Conservation (phyloP, 2,329 filamentous ascomycete species). For the Sporothrix protearum region DNA sequence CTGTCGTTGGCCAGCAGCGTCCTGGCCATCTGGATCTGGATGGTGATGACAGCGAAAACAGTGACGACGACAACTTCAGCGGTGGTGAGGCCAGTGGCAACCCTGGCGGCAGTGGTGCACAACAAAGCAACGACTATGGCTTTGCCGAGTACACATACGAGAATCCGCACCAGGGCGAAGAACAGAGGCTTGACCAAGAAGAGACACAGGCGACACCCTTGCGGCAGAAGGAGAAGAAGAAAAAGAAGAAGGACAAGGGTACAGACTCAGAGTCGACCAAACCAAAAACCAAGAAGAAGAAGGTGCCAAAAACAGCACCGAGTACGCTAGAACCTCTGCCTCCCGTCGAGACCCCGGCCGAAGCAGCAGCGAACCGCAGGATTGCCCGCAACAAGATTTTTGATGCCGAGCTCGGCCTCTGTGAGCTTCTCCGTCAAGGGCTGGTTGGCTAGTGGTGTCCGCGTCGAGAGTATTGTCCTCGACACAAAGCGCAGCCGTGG, state of each 20-base stretch:
- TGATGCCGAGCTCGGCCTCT: constrained; percentile 76
- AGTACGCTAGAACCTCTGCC: neutral
- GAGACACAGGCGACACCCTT: constrained; percentile 29
- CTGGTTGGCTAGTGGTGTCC: constrained; percentile 65
- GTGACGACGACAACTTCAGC: constrained; percentile 41
- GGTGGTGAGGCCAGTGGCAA: constrained; percentile 38
- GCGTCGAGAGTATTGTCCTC: constrained; percentile 64
- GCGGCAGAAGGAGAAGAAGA: constrained; percentile 36
- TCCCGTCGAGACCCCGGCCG: constrained; percentile 28
- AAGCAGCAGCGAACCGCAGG: constrained; percentile 40
- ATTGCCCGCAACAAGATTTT: constrained; percentile 64
- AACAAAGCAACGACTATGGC: constrained; percentile 43
- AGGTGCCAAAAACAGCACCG: neutral
- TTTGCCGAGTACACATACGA: constrained; percentile 53
- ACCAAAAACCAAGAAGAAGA: constrained; percentile 9
- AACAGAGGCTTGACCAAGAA: neutral
- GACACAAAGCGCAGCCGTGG: constrained; percentile 79
- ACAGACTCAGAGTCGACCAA: constrained; percentile 9
- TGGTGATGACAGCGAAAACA: constrained; percentile 43
- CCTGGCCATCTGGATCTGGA: constrained; percentile 39
- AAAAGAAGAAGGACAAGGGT: constrained; percentile 31
- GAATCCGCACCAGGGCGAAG: constrained; percentile 51
- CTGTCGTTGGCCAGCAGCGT: constrained; percentile 64
- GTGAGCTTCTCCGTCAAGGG: constrained; percentile 69
- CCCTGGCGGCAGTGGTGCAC: constrained; percentile 31